Percentiles rank a stretch among this genome's conserved stretches.
Conservation (phyloP, 2,329 filamentous ascomycete genomes). For the Aspergillus carbonarius region DNA sequence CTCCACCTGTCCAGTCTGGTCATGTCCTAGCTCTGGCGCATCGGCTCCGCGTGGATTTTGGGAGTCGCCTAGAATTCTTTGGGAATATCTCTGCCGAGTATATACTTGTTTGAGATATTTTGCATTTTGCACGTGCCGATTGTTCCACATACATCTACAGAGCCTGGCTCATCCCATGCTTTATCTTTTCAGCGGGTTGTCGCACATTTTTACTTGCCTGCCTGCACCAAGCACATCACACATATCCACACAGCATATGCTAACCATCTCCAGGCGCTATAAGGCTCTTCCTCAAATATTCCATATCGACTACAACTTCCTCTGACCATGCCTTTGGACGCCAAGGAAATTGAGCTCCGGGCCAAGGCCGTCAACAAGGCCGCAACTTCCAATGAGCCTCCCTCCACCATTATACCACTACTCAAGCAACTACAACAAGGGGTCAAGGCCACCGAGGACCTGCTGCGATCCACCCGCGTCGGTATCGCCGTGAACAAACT, state of each 20-base stretch:
- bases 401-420: constrained; percentile 69
- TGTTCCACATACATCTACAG: background rate
- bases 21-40: background rate
- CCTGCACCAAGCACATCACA: background rate
- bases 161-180: background rate
- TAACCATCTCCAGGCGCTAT: background rate
- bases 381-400: constrained; percentile 69
- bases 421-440: constrained; percentile 77
- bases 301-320: background rate
- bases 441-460: constrained; percentile 80
- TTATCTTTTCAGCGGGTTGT: background rate
- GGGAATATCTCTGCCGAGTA: background rate
- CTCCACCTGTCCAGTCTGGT: background rate
- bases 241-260: background rate
- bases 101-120: background rate
- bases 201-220: background rate
- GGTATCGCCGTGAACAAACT: constrained; percentile 86
- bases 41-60: background rate
- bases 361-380: constrained; percentile 81
- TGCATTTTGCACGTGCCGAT: constrained; percentile 13
- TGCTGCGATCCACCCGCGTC: constrained; percentile 86
- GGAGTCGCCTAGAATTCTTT: background rate
- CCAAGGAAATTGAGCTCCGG: constrained; percentile 74
- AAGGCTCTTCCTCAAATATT: constrained; percentile 1
- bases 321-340: constrained; percentile 60